A percentile compares a stretch with the other conserved stretches of the same genome.
phyloP scores from a whole-genome alignment of 164 flowering plant species.

The Nelumbo lutea region DNA sequence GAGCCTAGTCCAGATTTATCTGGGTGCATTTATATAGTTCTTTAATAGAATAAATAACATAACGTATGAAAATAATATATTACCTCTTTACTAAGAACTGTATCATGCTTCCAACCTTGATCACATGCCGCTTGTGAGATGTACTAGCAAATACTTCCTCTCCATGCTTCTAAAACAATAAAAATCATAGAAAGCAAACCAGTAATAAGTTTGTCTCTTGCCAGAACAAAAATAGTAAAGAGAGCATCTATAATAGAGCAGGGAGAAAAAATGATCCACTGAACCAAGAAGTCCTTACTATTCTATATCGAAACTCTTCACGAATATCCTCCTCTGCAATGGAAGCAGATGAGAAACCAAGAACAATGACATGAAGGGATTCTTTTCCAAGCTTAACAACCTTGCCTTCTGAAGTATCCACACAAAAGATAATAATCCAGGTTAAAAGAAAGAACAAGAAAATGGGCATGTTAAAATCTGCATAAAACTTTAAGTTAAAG shows the following conservation, averaged over 20 bases:
- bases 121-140: slow-evolving; percentile 55
- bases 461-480: too few species aligned
- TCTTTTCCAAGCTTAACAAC: slow-evolving; percentile 64
- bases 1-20: background rate
- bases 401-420: slow-evolving; percentile 63
- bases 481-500: too few species aligned
- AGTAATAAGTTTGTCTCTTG: background rate
- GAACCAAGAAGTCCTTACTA: slow-evolving; percentile 29
- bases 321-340: slow-evolving; percentile 69
- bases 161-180: slow-evolving; percentile 48
- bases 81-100: slow-evolving; percentile 78
- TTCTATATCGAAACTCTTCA: slow-evolving; percentile 52
- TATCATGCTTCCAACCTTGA: slow-evolving; percentile 63
- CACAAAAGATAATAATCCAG: slow-evolving; percentile 3
- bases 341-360: slow-evolving; percentile 71
- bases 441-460: background rate
- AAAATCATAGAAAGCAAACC: background rate
- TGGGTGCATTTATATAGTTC: background rate
- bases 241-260: background rate
- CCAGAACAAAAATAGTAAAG: background rate
- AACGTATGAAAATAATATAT: slow-evolving; percentile 4
- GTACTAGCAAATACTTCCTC: slow-evolving; percentile 50
- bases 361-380: slow-evolving; percentile 67
- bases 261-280: background rate
- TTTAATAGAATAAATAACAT: background rate